Conservation (phyloP, 75 land plant genomes). For the Pinus tabuliformis region DNA sequence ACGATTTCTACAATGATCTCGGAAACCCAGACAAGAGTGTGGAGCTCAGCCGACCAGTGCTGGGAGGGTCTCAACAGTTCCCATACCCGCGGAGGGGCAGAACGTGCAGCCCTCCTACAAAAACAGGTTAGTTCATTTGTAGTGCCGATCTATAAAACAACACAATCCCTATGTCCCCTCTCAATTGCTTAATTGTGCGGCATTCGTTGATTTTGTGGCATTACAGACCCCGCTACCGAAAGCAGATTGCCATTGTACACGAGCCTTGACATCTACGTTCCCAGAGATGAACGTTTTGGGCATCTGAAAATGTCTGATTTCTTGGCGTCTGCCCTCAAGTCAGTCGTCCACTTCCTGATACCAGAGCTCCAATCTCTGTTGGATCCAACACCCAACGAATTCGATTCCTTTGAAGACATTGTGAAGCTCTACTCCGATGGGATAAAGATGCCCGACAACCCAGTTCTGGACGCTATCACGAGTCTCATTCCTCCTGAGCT, state of each 20-base stretch:
- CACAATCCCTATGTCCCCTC: too few relatives aligned
- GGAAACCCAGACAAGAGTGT: slow-evolving; percentile 29
- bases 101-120: slow-evolving; percentile 36
- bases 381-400: slow-evolving; percentile 49
- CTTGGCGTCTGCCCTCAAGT: slow-evolving; percentile 26
- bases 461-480: slow-evolving; percentile 10
- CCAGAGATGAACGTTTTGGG: slow-evolving; percentile 81
- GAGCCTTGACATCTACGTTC: slow-evolving; percentile 63
- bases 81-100: slow-evolving; percentile 60
- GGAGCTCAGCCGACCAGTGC: slow-evolving; percentile 19
- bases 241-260: slow-evolving; percentile 15
- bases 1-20: background rate
- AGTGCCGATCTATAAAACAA: too few relatives aligned
- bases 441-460: slow-evolving; percentile 15
- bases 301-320: slow-evolving; percentile 69
- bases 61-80: slow-evolving; percentile 32
- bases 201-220: slow-evolving; percentile 15
- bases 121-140: slow-evolving; percentile 20
- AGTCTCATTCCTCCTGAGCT: slow-evolving; percentile 36
- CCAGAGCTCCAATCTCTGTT: slow-evolving; percentile 32
- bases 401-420: slow-evolving; percentile 58
- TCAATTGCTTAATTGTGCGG: background rate
- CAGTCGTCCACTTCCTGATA: slow-evolving; percentile 29
- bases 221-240: too few relatives aligned
- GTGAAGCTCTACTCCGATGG: slow-evolving; percentile 59